phyloP scores from a whole-genome alignment of 768 basidiomycete species.

The Udeniomyces megalosporus region DNA sequence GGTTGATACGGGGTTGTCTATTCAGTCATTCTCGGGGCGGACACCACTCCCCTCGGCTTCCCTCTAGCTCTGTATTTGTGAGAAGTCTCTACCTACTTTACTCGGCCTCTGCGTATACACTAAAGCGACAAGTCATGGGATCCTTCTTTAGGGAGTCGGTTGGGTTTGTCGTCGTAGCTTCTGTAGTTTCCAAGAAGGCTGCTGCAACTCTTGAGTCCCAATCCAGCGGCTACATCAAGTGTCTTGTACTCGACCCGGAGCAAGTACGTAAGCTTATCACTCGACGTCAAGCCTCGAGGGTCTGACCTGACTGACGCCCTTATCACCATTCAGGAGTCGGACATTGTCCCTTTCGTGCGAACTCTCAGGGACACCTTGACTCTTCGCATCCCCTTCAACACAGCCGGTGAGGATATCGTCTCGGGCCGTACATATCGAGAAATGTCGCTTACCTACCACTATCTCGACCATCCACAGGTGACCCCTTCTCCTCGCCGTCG shows the following conservation, averaged over 20 bases:
- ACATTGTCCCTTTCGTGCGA: not conserved
- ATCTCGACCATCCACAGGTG: not conserved
- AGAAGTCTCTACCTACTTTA: not conserved
- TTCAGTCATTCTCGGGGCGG: conserved; percentile 2
- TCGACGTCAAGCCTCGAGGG: too few species aligned
- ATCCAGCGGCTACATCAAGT: not conserved
- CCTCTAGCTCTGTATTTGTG: conserved; percentile 5
- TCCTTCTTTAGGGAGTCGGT: not conserved
- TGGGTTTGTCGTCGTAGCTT: conserved; percentile 5
- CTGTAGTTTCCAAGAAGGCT: not conserved
- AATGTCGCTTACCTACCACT: not conserved
- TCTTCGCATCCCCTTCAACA: conserved; percentile 4
- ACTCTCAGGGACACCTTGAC: not conserved
- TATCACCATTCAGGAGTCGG: not conserved
- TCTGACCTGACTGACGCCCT: not conserved
- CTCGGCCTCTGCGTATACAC: not conserved
- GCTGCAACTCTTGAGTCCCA: not conserved
- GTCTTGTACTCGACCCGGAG: not conserved
- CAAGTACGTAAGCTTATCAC: not conserved
- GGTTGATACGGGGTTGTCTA: not conserved
- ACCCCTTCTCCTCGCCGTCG: not conserved
- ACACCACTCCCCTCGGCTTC: conserved; percentile 3
- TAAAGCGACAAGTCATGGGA: not conserved
- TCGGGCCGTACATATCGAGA: not conserved
- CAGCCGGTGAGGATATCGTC: not conserved